These are phyloP conservation scores for Coemansia sp. DNA, from an alignment of 192 early-diverging fungal species.

Conservation along the genomic window DNA sequence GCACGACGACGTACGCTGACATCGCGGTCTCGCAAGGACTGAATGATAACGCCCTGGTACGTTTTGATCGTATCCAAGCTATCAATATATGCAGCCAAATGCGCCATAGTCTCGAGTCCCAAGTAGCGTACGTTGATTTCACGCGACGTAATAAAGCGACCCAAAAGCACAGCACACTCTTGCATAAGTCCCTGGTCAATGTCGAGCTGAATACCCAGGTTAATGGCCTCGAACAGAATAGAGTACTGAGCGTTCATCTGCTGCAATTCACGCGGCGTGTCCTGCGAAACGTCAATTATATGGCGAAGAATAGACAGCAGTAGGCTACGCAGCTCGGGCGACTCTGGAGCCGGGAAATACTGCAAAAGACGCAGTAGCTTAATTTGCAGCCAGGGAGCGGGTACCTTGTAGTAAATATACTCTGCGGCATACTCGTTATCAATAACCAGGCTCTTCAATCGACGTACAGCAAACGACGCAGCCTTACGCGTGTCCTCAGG, in stretches of 20 bases:
- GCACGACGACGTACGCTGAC: constrained; percentile 95
- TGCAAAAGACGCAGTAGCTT: constrained; percentile 93
- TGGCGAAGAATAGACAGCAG: constrained; percentile 78
- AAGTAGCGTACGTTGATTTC: constrained; percentile 99
- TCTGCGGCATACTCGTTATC: constrained; percentile 81
- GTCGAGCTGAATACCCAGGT: constrained; percentile 92
- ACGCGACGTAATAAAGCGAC: constrained; percentile 89
- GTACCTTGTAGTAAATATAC: constrained; percentile 98
- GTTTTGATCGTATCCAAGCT: constrained; percentile 81
- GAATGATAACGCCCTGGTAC: constrained; percentile 86
- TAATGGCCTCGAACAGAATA: constrained; percentile 96
- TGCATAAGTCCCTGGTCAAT: constrained; percentile 83
- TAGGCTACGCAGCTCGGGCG: constrained; percentile 57
- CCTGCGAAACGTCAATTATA: constrained; percentile 84
- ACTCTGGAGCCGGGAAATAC: constrained; percentile 90
- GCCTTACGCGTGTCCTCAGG: constrained; percentile 76
- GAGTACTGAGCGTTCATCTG: constrained; percentile 99
- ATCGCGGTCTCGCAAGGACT: constrained; percentile 94
- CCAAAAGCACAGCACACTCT: constrained; percentile 82
- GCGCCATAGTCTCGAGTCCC: constrained; percentile 96
- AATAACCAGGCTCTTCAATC: constrained; percentile 85
- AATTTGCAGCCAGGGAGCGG: constrained; percentile 97
- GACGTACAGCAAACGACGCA: constrained; percentile 75
- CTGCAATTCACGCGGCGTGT: constrained; percentile 93
- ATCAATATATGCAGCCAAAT: constrained; percentile 83